These are phyloP conservation scores for Hydnomerulius pinastri DNA, from an alignment of 768 basidiomycete genomes.

Conservation along the genomic window DNA sequence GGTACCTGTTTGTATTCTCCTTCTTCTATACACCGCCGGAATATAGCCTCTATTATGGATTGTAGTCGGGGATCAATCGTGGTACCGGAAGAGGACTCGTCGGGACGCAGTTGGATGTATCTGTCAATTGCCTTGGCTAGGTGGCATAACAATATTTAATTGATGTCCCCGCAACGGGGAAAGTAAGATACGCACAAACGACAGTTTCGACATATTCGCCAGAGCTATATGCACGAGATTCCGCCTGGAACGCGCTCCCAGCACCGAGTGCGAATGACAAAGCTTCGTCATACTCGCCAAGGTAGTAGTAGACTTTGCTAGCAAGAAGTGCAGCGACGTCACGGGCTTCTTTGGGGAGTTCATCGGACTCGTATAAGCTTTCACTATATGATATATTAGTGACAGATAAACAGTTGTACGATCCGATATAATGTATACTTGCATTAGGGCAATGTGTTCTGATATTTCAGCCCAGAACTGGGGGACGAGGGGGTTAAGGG, in stretches of 20 bases:
- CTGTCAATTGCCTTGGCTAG: conserved; percentile 95
- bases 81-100: conserved; percentile 49
- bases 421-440: conserved; percentile 34
- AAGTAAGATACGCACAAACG: conserved; percentile 64
- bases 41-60: conserved; percentile 86
- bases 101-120: conserved; percentile 72
- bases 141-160: neutral
- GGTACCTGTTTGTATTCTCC: conserved; percentile 90
- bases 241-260: conserved; percentile 80
- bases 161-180: neutral
- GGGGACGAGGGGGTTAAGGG: conserved; percentile 81
- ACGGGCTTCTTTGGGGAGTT: conserved; percentile 71
- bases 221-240: conserved; percentile 59
- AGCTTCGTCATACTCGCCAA: conserved; percentile 94
- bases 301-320: conserved; percentile 98
- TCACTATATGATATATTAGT: conserved; percentile 57
- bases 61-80: conserved; percentile 82
- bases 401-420: conserved; percentile 10
- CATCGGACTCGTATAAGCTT: conserved; percentile 81
- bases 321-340: conserved; percentile 87
- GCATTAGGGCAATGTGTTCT: conserved; percentile 90
- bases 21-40: conserved; percentile 81
- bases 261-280: conserved; percentile 94
- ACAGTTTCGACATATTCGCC: conserved; percentile 95
- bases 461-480: conserved; percentile 99